Evolutionary conservation across 495 filamentous ascomycete species (phyloP).

Genomic region (Baudoinia panamericana): DNA sequence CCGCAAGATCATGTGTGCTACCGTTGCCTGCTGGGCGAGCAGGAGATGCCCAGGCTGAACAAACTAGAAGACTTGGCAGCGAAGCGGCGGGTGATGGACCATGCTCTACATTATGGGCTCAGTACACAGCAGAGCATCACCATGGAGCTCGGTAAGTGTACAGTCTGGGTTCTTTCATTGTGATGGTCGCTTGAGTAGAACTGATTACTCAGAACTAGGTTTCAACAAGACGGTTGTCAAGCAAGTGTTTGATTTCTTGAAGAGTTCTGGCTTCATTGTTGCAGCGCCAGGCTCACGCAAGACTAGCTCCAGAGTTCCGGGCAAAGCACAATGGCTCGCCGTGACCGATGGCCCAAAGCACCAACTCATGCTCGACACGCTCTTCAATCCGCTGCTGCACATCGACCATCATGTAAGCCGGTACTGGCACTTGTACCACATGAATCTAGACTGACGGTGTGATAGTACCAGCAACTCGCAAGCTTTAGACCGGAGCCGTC

Average conservation of each 20-base stretch:
- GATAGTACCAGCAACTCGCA: background rate
- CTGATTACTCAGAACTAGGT: background rate
- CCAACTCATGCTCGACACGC: slow-evolving; percentile 19
- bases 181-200: background rate
- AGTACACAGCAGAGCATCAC: slow-evolving; percentile 17
- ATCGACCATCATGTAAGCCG: slow-evolving; percentile 31
- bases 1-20: slow-evolving; percentile 38
- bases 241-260: slow-evolving; percentile 24
- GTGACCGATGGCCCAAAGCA: slow-evolving; percentile 18
- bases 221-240: background rate
- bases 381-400: slow-evolving; percentile 31
- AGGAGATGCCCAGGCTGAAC: slow-evolving; percentile 21
- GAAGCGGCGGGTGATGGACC: slow-evolving; percentile 25
- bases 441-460: slow-evolving; percentile 2
- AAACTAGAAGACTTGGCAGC: slow-evolving; percentile 28
- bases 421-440: background rate
- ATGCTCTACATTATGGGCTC: slow-evolving; percentile 16
- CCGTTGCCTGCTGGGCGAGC: slow-evolving; percentile 33
- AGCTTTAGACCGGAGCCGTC: background rate
- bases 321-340: slow-evolving; percentile 23
- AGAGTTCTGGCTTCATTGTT: slow-evolving; percentile 24
- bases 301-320: slow-evolving; percentile 21
- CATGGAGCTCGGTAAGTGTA: slow-evolving; percentile 19
- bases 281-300: slow-evolving; percentile 25
- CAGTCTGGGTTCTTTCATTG: background rate